Percentiles rank a stretch among this genome's conserved stretches.
These are phyloP conservation scores for Microdochium bolleyi DNA, from an alignment of 2,329 filamentous ascomycete genomes.

Conservation along the genomic window DNA sequence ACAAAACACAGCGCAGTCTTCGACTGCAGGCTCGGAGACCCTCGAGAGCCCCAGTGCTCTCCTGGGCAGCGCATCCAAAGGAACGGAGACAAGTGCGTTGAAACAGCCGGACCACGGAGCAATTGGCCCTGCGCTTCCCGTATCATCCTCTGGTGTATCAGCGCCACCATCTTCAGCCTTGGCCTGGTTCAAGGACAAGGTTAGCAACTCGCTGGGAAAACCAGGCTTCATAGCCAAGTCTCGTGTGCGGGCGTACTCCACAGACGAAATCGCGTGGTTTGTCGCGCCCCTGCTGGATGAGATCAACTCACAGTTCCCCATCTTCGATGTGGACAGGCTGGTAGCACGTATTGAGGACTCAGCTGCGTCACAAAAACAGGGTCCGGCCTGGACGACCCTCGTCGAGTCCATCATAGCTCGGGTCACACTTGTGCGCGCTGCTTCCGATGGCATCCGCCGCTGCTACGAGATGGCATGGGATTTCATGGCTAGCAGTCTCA, in stretches of 20 bases:
- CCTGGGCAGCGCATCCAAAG: too few relatives aligned
- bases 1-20: too few relatives aligned
- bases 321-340: not conserved
- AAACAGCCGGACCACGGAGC: too few relatives aligned
- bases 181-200: not conserved
- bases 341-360: not conserved
- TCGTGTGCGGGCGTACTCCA: not conserved
- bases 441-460: not conserved
- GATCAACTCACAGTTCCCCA: not conserved
- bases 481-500: not conserved
- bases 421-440: not conserved
- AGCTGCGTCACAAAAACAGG: not conserved
- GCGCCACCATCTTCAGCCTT: not conserved
- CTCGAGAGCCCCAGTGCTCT: too few relatives aligned
- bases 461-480: not conserved
- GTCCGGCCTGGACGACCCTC: not conserved
- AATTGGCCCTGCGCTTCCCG: too few relatives aligned
- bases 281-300: not conserved
- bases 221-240: not conserved
- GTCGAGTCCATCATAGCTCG: not conserved
- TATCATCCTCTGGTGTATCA: too few relatives aligned
- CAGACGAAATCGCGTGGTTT: not conserved
- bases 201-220: not conserved
- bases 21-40: not conserved
- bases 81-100: too few relatives aligned